phyloP scores from a whole-genome alignment of 805 yeast genomes.

The Ogataea pini region DNA sequence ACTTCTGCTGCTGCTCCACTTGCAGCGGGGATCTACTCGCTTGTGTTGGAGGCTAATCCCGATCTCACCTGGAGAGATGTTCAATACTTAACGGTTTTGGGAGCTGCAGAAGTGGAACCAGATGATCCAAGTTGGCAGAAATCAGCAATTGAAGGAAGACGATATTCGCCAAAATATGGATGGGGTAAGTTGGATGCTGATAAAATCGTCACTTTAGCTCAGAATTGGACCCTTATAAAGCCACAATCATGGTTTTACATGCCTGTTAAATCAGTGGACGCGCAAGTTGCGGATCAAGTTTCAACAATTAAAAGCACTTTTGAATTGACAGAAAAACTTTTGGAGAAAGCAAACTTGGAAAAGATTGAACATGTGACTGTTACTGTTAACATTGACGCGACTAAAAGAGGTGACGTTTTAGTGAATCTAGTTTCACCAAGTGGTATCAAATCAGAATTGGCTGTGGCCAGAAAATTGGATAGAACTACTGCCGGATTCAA shows the following conservation, averaged over 20 bases:
- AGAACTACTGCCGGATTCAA: conserved; percentile 55
- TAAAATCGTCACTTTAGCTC: conserved; percentile 68
- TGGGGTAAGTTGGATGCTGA: conserved; percentile 91
- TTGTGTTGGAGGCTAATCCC: conserved; percentile 82
- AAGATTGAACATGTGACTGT: conserved; percentile 85
- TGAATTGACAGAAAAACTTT: conserved; percentile 47
- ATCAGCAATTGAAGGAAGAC: conserved; percentile 60
- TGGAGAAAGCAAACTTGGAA: conserved; percentile 61
- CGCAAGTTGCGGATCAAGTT: conserved; percentile 22
- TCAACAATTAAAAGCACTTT: conserved; percentile 39
- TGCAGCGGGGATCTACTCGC: conserved; percentile 92
- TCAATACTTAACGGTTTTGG: conserved; percentile 76
- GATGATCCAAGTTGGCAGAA: conserved; percentile 72
- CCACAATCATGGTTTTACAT: conserved; percentile 84
- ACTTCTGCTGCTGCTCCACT: conserved; percentile 99
- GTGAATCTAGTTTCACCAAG: conserved; percentile 71
- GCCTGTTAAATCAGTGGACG: conserved; percentile 40
- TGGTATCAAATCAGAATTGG: conserved; percentile 74
- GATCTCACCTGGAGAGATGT: conserved; percentile 93
- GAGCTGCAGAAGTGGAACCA: conserved; percentile 68
- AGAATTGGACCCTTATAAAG: conserved; percentile 75
- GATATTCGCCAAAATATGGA: conserved; percentile 85
- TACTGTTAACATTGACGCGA: conserved; percentile 66
- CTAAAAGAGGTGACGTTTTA: conserved; percentile 67
- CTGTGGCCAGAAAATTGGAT: conserved; percentile 66